Base-by-base conservation (phyloP, 257 asterid genomes). In the Scutellaria barbata region DNA sequence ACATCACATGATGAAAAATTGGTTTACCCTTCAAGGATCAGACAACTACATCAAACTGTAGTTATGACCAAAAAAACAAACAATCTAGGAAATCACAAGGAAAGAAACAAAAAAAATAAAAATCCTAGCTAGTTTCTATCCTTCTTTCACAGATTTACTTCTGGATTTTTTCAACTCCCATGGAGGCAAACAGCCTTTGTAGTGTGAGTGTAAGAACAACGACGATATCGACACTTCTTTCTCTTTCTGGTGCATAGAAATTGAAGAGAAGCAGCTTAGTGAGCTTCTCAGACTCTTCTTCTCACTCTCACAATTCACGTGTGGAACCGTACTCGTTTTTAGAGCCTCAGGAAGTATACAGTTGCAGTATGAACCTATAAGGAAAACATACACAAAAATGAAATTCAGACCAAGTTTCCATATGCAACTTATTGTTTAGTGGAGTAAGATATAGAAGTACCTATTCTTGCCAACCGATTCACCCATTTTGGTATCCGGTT, bases 391-490 rank as follows among this genome's bases (percentile, higher is more conserved):
- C 43, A 33, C 8, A 10, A 47, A 41, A 55, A 43, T 7, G 5
- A 35, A 48, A 45, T 42, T 6, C 14, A 3, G 11, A 45, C n/a
- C 17, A 47, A 9, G 53, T 47, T 13, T 13, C 17, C 17, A 14
- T 3, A 0, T 47, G 53, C 18, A 47, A 11, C 53, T 11, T 13
- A 11, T 7, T 39, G 14, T 61, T 3, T 5, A 18, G 6, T n/a
- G 11, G 10, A 59, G 53, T 41, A 14, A 60, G 62, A 39, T 78
- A 65, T 20, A 25, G n/a, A 40, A 6, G n/a, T 22, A 90, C 97
- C 98, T 79, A 92, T 83, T 73, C 81, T 82, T 64, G 98, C 98
- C 0, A 90, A 91, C 25, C 98, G 91, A 71, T 92, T 92, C 25
- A 92, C 91, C 98, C 98, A 92, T 75, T 85, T 87, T 47, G 98